phyloP scores from a whole-genome alignment of 148 eudicot genomes.

The Camellia granthamiana region DNA sequence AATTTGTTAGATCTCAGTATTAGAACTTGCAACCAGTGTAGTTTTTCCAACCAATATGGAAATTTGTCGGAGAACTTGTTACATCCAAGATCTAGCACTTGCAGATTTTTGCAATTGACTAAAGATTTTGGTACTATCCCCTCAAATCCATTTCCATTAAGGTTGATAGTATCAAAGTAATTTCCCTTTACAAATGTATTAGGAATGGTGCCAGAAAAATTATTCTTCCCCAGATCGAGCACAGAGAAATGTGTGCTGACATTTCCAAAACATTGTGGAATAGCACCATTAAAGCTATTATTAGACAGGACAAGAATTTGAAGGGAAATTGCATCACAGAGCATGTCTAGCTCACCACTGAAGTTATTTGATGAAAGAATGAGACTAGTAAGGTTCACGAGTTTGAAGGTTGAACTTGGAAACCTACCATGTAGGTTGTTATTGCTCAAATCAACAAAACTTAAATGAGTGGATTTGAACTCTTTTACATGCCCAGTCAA shows the following conservation, averaged over 20 bases:
- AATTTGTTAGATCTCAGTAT: neutral
- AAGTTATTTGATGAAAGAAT: neutral
- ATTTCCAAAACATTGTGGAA: neutral
- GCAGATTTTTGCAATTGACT: neutral
- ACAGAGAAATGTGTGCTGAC: neutral
- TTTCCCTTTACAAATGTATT: neutral
- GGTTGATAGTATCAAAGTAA: neutral
- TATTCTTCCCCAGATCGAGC: neutral
- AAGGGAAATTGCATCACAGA: conserved; percentile 19
- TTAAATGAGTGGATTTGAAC: neutral
- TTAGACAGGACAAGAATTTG: conserved; percentile 24
- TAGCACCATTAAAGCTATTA: conserved; percentile 19
- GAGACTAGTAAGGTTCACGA: neutral
- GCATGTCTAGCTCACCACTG: neutral
- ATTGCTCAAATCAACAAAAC: conserved; percentile 23
- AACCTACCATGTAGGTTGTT: conserved; percentile 15
- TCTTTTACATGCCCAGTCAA: conserved; percentile 31
- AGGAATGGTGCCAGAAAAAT: neutral
- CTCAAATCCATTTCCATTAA: neutral
- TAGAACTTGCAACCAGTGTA: neutral
- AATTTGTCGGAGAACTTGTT: neutral
- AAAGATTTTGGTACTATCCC: neutral
- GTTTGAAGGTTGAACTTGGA: conserved; percentile 18
- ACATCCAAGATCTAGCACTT: neutral
- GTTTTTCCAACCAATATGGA: neutral